phyloP scores from a whole-genome alignment of 257 asterid species.

The Solanum ossicruentum region DNA sequence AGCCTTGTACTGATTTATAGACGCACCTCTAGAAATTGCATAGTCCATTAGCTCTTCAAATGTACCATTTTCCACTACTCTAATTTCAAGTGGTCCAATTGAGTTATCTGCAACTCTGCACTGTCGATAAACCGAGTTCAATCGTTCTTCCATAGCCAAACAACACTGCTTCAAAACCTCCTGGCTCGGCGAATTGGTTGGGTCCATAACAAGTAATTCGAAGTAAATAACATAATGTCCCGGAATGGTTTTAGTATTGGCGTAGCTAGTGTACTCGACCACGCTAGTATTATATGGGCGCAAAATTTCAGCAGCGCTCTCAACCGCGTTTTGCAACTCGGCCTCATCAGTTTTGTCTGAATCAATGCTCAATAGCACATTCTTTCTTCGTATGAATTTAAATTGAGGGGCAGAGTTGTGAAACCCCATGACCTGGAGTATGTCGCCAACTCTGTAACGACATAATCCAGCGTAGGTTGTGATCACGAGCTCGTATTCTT shows the following conservation, averaged over 20 bases:
- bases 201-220: constrained; percentile 42
- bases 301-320: constrained; percentile 30
- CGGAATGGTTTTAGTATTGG: constrained; percentile 43
- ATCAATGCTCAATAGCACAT: constrained; percentile 55
- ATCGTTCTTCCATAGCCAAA: constrained; percentile 45
- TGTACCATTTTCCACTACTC: constrained; percentile 57
- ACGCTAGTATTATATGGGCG: constrained; percentile 18
- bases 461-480: constrained; percentile 61
- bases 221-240: constrained; percentile 75
- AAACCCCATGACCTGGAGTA: constrained; percentile 53
- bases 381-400: constrained; percentile 56
- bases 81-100: constrained; percentile 70
- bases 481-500: constrained; percentile 65
- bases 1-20: constrained; percentile 75
- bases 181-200: constrained; percentile 6
- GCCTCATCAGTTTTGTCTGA: constrained; percentile 66
- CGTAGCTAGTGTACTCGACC: constrained; percentile 66
- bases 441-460: constrained; percentile 76
- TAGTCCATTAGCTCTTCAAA: constrained; percentile 81
- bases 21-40: constrained; percentile 72
- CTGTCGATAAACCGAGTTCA: constrained; percentile 68
- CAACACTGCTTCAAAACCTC: constrained; percentile 44
- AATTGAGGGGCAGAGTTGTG: constrained; percentile 66
- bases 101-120: constrained; percentile 71
- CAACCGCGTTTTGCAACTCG: constrained; percentile 57